Base-by-base conservation (phyloP, 2,329 filamentous ascomycete genomes). In the Teratosphaeria gauchensis region DNA sequence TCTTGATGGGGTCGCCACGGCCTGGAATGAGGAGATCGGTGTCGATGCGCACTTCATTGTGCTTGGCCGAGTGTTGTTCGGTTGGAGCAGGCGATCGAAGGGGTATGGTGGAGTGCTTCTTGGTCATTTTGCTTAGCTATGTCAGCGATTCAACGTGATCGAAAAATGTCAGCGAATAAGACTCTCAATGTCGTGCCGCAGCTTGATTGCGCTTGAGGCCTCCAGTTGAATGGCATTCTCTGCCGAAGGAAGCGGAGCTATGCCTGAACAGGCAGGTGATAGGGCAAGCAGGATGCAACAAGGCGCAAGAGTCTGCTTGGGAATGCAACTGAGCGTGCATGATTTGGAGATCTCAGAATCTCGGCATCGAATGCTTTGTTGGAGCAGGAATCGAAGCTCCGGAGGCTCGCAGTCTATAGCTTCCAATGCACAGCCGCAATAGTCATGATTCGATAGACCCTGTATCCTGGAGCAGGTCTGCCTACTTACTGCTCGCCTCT, bases 21-120 rank as follows among this genome's bases (percentile, higher is more conserved):
- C 78, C 78, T 3, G 78, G 79, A 51, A 81, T 80, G 9, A 81
- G 70, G 16, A 80, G 62, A n/a, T 71, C 68, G 8, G 63, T 51
- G 24, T 62, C 56, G n/a, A 64, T 56, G 38, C 62, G 60, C 12
- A 2, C 7, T 56, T 32, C 31, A 12, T 7, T 55, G 32, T 42
- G 42, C 9, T 11, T 48, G 5, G 42, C 16, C 6, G 42, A 19
- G 42, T 48, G 42, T n/a, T 2, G 16, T 14, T 31, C 51, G 51
- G 4, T 52, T 2, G 19, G 21, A 19, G 51, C 35, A 42, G 35
- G 35, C 35, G 35, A 16, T 2, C 14, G 35, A 42, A 16, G 2
- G 14, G 35, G 35, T 42, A 42, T 5, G 9, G 35, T 16, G 5
- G 11, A 2, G 35, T n/a, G 35, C 5, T 16, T 14, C 11, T 11